phyloP scores from a whole-genome alignment of 2,329 filamentous ascomycete genomes.

The Emericellopsis cladophorae region DNA sequence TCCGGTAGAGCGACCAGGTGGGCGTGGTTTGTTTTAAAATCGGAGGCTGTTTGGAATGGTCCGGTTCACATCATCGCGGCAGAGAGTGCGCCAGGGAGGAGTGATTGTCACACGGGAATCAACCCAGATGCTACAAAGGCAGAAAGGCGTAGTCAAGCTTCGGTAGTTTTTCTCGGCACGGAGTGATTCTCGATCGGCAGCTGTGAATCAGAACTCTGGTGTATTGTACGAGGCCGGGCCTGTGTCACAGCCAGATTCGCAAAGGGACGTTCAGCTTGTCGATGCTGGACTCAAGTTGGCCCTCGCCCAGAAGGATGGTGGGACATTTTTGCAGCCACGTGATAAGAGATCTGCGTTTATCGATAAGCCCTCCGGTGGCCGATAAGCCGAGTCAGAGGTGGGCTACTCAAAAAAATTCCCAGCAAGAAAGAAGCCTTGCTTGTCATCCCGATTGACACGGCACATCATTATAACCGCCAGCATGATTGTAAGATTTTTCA shows the following conservation, averaged over 20 bases:
- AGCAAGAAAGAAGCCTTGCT: background rate
- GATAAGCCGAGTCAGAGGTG: background rate
- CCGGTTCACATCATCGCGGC: conserved; percentile 25
- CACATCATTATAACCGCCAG: background rate
- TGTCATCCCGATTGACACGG: background rate
- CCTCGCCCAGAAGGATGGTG: conserved; percentile 11
- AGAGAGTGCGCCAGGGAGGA: conserved; percentile 2
- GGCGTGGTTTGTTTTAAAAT: background rate
- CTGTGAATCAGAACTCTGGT: background rate
- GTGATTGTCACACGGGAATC: background rate
- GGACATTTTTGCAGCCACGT: conserved; percentile 26
- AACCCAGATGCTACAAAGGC: background rate
- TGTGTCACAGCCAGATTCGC: background rate
- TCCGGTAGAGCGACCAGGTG: background rate
- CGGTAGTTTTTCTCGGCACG: background rate
- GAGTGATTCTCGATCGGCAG: background rate
- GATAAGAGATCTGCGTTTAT: conserved; percentile 19
- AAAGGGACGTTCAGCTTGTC: background rate
- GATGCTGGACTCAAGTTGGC: background rate
- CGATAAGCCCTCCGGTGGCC: conserved; percentile 5
- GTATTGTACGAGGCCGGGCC: background rate
- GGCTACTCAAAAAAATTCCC: background rate
- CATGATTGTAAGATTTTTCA: conserved; percentile 14
- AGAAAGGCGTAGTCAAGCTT: background rate
- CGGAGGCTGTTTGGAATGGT: background rate